These are phyloP conservation scores for Colletotrichum melonis DNA, from an alignment of 2,329 filamentous ascomycete genomes.

Conservation along the genomic window DNA sequence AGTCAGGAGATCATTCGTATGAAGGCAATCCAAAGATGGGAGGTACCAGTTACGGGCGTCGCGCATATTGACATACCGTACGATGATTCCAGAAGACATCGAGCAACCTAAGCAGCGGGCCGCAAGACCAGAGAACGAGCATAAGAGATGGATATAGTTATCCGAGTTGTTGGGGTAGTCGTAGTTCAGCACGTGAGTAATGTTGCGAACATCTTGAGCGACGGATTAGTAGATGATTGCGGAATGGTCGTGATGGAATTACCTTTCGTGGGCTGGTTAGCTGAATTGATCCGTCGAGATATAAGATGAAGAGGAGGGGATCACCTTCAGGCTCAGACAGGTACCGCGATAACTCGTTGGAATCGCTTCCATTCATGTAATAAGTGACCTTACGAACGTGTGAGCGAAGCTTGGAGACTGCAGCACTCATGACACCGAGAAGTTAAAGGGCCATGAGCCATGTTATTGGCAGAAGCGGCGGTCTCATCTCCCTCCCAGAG, in stretches of 20 bases:
- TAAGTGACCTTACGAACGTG: slow-evolving; percentile 76
- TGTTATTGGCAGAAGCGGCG: slow-evolving; percentile 84
- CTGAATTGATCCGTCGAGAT: too few species aligned
- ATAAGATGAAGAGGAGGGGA: too few species aligned
- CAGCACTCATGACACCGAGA: slow-evolving; percentile 88
- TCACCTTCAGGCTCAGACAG: slow-evolving; percentile 53
- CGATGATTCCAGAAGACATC: too few species aligned
- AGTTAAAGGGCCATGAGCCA: slow-evolving; percentile 96
- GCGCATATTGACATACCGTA: too few species aligned
- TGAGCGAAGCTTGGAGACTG: slow-evolving; percentile 86
- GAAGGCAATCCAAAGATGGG: too few species aligned
- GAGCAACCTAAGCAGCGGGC: too few species aligned
- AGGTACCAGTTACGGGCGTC: too few species aligned
- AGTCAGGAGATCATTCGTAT: too few species aligned
- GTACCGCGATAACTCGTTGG: slow-evolving; percentile 63
- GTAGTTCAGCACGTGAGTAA: slow-evolving; percentile 99
- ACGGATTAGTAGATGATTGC: too few species aligned
- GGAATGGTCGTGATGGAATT: too few species aligned
- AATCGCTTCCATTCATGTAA: slow-evolving; percentile 70
- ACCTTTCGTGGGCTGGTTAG: too few species aligned
- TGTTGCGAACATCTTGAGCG: slow-evolving; percentile 97
- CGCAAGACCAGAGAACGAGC: too few species aligned
- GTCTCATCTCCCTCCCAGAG: slow-evolving; percentile 87
- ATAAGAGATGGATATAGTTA: slow-evolving; percentile 83
- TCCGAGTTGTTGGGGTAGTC: slow-evolving; percentile 99